Conservation (phyloP, 345 rosid species). For the Citrus maxima region DNA sequence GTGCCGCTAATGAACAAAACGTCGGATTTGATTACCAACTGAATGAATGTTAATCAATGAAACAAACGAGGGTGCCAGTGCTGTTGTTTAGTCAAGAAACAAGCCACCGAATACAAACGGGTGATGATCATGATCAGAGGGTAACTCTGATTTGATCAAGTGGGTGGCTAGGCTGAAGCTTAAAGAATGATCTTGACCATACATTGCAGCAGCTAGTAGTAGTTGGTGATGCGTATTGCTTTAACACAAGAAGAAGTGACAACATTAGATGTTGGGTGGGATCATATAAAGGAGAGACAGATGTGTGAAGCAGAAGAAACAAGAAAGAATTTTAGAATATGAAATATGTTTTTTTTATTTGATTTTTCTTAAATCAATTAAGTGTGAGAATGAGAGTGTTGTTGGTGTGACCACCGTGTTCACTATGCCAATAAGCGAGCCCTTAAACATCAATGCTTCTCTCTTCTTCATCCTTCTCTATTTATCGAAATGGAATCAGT, state of each 20-base stretch:
- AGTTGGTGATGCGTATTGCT: not conserved
- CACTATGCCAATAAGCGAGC: too few species aligned
- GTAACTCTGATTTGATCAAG: constrained; percentile 29
- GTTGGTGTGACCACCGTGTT: too few species aligned
- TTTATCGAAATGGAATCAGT: too few species aligned
- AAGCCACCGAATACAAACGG: constrained; percentile 36
- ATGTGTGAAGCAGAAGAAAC: too few species aligned
- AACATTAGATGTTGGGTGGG: too few species aligned
- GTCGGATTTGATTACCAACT: constrained; percentile 14
- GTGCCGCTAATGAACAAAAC: constrained; percentile 25
- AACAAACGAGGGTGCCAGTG: constrained; percentile 38
- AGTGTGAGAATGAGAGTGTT: not conserved
- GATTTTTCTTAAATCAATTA: too few species aligned
- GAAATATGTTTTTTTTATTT: too few species aligned
- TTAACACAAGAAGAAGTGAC: too few species aligned
- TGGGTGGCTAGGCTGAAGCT: constrained; percentile 19
- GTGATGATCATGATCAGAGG: constrained; percentile 8
- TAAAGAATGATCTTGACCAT: constrained; percentile 35
- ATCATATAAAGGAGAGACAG: too few species aligned
- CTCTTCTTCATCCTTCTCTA: too few species aligned
- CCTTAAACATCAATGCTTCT: too few species aligned
- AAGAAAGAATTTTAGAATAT: too few species aligned
- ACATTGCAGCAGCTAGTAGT: constrained; percentile 30
- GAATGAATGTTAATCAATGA: constrained; percentile 18
- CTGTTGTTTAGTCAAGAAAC: constrained; percentile 42